These are phyloP conservation scores for Sporothrix schenckii DNA, from an alignment of 2,329 filamentous ascomycete genomes.

Conservation along the genomic window DNA sequence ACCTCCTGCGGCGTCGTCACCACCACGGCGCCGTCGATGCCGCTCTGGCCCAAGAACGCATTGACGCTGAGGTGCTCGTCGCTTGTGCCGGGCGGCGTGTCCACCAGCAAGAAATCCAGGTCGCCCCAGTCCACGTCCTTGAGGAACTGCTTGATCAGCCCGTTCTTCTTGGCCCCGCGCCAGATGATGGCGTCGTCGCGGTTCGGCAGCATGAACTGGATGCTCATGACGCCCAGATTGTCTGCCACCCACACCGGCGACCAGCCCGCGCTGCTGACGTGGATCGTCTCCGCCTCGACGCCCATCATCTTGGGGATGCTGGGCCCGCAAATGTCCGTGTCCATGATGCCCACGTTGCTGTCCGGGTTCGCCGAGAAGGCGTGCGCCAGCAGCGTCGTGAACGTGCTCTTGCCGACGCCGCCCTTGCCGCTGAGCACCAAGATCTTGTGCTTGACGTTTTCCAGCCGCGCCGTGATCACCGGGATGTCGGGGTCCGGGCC, in stretches of 20 bases:
- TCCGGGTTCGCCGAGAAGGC: slow-evolving; percentile 86
- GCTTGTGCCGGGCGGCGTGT: slow-evolving; percentile 92
- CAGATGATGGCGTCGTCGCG: slow-evolving; percentile 95
- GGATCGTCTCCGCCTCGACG: slow-evolving; percentile 89
- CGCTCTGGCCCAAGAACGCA: slow-evolving; percentile 83
- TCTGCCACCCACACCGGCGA: slow-evolving; percentile 94
- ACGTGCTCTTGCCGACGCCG: slow-evolving; percentile 76
- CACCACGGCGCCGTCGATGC: slow-evolving; percentile 89
- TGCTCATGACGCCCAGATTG: slow-evolving; percentile 93
- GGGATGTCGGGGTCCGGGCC: slow-evolving; percentile 94
- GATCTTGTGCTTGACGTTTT: slow-evolving; percentile 85
- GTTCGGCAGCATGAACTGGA: slow-evolving; percentile 96
- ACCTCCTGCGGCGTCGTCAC: slow-evolving; percentile 97
- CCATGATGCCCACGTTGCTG: slow-evolving; percentile 88
- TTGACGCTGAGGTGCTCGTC: slow-evolving; percentile 97
- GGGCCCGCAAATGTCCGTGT: slow-evolving; percentile 95
- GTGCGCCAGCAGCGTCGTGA: slow-evolving; percentile 54
- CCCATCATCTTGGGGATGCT: slow-evolving; percentile 99
- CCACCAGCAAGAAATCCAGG: slow-evolving; percentile 87
- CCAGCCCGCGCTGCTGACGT: slow-evolving; percentile 87
- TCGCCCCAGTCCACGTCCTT: slow-evolving; percentile 99
- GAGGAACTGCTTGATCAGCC: slow-evolving; percentile 94
- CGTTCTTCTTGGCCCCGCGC: slow-evolving; percentile 98
- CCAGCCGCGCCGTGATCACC: slow-evolving; percentile 79
- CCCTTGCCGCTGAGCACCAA: slow-evolving; percentile 93